Percentiles rank a stretch among this genome's conserved stretches.
phyloP scores from a whole-genome alignment of 116 monocot species.

The Posidonia oceanica region DNA sequence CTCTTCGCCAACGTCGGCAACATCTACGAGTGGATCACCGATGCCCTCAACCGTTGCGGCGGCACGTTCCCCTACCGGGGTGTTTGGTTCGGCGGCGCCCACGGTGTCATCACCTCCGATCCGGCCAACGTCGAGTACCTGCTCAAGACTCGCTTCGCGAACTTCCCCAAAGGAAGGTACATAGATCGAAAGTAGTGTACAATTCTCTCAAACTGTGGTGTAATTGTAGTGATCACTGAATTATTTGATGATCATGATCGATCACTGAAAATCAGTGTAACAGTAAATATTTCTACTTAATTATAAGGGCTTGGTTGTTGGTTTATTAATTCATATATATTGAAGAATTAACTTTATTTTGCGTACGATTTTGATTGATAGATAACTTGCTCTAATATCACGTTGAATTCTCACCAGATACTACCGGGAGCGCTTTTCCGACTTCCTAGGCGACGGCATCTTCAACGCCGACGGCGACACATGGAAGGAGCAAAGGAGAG shows the following conservation, averaged over 20 bases:
- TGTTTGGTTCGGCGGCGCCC: slow-evolving; percentile 36
- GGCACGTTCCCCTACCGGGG: slow-evolving; percentile 73
- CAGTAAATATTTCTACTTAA: no score
- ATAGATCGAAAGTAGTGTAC: no score
- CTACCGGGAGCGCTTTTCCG: slow-evolving; percentile 67
- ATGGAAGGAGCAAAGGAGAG: slow-evolving; percentile 69
- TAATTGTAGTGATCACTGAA: no score
- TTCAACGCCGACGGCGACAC: slow-evolving; percentile 69
- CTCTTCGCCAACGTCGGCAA: slow-evolving; percentile 31
- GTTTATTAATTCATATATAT: no score
- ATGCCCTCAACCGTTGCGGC: slow-evolving; percentile 18
- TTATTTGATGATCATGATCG: neutral
- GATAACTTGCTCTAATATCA: no score
- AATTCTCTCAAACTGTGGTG: no score
- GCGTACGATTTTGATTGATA: no score
- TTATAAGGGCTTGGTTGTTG: no score
- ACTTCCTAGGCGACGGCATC: slow-evolving; percentile 81
- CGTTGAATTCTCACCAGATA: slow-evolving; percentile 3
- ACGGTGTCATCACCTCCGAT: slow-evolving; percentile 43
- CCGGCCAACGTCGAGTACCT: slow-evolving; percentile 72
- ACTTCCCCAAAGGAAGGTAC: slow-evolving; percentile 78
- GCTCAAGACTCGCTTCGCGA: slow-evolving; percentile 57
- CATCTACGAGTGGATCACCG: slow-evolving; percentile 62
- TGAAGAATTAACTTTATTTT: no score
- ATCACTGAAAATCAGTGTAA: neutral